Evolutionary conservation across 2,329 filamentous ascomycete genomes (phyloP).

Genomic region (Colletotrichum lupini): DNA sequence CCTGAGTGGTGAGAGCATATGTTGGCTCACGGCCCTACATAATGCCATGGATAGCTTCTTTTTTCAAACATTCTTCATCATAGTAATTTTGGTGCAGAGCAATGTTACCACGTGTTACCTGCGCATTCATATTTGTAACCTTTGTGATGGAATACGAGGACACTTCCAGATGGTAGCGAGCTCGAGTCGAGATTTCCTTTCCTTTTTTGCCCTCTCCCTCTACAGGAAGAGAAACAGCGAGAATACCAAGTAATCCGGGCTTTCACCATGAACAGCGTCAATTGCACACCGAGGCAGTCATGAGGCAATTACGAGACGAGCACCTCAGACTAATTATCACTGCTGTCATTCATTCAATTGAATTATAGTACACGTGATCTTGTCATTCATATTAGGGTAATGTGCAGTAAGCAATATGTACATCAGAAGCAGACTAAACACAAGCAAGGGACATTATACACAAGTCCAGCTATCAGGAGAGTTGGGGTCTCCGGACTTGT

Average conservation of each 20-base stretch:
- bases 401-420: not conserved
- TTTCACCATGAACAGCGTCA: not conserved
- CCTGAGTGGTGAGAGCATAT: no score
- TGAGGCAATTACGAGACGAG: no score
- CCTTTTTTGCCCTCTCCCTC: not conserved
- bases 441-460: not conserved
- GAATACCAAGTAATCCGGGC: no score
- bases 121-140: no score
- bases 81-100: not conserved
- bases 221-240: not conserved
- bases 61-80: not conserved
- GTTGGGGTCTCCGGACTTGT: conserved; percentile 36
- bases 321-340: no score
- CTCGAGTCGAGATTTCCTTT: not conserved
- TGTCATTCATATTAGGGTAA: not conserved
- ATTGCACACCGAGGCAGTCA: no score
- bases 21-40: not conserved
- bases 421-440: not conserved
- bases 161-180: not conserved
- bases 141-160: no score
- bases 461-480: conserved; percentile 36
- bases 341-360: no score
- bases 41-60: not conserved
- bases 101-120: not conserved
- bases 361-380: not conserved